Conservation (phyloP, 257 asterid species). For the Gentiana straminea region DNA sequence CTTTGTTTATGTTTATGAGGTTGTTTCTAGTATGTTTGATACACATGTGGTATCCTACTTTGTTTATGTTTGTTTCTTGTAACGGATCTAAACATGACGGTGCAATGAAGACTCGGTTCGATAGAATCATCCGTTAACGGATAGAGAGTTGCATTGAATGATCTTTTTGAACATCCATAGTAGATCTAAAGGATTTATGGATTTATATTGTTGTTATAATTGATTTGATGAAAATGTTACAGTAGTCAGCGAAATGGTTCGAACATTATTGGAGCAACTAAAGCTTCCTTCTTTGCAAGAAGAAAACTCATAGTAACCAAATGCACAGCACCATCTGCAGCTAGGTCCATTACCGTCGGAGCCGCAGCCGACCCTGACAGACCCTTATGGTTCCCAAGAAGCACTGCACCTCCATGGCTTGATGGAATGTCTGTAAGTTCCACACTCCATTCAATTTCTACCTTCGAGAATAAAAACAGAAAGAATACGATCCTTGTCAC, state of each 20-base stretch:
- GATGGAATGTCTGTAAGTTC: constrained; percentile 60
- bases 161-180: too few relatives aligned
- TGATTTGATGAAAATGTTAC: constrained; percentile 8
- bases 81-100: too few relatives aligned
- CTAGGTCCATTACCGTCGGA: constrained; percentile 36
- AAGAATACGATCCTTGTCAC: background rate
- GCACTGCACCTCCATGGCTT: constrained; percentile 95
- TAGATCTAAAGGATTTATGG: too few relatives aligned
- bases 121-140: too few relatives aligned
- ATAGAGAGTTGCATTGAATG: too few relatives aligned
- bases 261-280: constrained; percentile 38
- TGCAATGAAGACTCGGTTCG: too few relatives aligned
- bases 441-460: background rate
- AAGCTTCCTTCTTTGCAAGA: constrained; percentile 73
- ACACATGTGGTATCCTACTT: too few relatives aligned
- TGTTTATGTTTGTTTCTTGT: too few relatives aligned
- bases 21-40: too few relatives aligned
- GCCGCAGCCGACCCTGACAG: constrained; percentile 75
- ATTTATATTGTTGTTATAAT: too few relatives aligned
- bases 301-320: constrained; percentile 48
- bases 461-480: too few relatives aligned
- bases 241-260: constrained; percentile 62
- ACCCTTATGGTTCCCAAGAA: constrained; percentile 99
- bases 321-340: constrained; percentile 28
- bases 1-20: too few relatives aligned